These are phyloP conservation scores for Cercospora zeina DNA, from an alignment of 2,329 filamentous ascomycete species.

Conservation along the genomic window DNA sequence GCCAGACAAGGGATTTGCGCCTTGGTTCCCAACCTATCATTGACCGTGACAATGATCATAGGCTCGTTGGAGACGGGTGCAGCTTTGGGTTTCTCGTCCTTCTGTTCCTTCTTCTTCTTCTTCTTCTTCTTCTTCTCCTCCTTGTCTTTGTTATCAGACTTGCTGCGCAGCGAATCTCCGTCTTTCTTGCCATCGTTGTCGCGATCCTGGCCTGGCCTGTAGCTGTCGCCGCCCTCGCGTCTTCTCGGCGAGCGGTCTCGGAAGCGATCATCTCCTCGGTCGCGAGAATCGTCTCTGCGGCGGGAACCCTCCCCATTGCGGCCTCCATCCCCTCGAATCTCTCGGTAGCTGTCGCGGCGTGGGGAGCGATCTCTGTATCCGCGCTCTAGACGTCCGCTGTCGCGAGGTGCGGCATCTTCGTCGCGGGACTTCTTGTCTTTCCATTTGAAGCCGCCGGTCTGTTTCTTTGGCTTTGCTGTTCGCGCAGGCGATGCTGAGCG, in stretches of 20 bases:
- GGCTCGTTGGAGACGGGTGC: constrained; percentile 59
- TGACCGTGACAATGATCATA: constrained; percentile 93
- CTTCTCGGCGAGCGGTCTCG: constrained; percentile 36
- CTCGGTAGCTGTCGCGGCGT: constrained; percentile 31
- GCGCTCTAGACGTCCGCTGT: constrained; percentile 35
- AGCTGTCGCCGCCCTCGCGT: constrained; percentile 43
- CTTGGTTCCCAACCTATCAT: constrained; percentile 95
- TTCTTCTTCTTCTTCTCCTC: constrained; percentile 31
- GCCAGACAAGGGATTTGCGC: constrained; percentile 87
- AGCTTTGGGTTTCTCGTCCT: constrained; percentile 30
- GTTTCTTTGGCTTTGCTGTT: constrained; percentile 34
- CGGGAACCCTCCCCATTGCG: constrained; percentile 28
- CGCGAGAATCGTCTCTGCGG: constrained; percentile 27
- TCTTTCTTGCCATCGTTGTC: constrained; percentile 17
- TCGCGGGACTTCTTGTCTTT: constrained; percentile 39
- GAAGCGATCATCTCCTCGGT: constrained; percentile 17
- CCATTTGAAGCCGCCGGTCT: constrained; percentile 43
- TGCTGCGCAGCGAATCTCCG: constrained; percentile 7
- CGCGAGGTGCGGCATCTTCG: constrained; percentile 26
- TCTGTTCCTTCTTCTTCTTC: constrained; percentile 33
- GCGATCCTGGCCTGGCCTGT: constrained; percentile 36
- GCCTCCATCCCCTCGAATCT: neutral
- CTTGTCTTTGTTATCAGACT: constrained; percentile 17
- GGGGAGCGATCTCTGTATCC: constrained; percentile 42
- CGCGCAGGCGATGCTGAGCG: constrained; percentile 39